Percentiles rank a stretch among this genome's conserved stretches.
These are phyloP conservation scores for Apophysomyces trapeziformis DNA, from an alignment of 371 early-diverging fungal genomes.

Conservation along the genomic window DNA sequence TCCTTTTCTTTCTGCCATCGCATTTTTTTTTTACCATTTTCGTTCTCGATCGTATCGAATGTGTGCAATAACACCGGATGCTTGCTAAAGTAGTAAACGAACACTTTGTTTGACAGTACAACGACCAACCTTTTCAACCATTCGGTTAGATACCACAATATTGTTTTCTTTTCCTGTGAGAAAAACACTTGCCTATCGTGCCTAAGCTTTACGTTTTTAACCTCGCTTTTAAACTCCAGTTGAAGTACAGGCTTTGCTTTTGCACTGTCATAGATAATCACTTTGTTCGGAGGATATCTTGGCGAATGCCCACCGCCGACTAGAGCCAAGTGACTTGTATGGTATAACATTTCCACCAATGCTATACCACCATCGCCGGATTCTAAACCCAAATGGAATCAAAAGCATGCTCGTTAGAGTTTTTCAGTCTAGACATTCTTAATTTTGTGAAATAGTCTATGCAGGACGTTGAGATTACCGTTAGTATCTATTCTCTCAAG, in stretches of 20 bases:
- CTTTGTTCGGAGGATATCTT: constrained; percentile 89
- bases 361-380: constrained; percentile 89
- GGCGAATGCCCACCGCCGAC: constrained; percentile 95
- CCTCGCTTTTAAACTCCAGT: constrained; percentile 82
- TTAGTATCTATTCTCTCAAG: constrained; percentile 80
- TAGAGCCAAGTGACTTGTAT: constrained; percentile 91
- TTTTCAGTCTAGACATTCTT: not conserved
- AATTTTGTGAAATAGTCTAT: not conserved
- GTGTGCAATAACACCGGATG: constrained; percentile 76
- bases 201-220: constrained; percentile 80
- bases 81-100: constrained; percentile 80
- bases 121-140: constrained; percentile 69
- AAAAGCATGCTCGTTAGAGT: not conserved
- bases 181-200: constrained; percentile 69
- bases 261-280: constrained; percentile 87
- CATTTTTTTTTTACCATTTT: constrained; percentile 57
- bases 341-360: constrained; percentile 94
- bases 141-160: not conserved
- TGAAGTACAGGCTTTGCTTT: constrained; percentile 75
- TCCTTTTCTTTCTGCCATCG: not conserved
- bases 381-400: constrained; percentile 46
- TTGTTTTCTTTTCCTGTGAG: not conserved
- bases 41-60: constrained; percentile 87
- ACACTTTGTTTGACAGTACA: constrained; percentile 77
- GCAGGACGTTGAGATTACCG: constrained; percentile 43